phyloP scores from a whole-genome alignment of 108 stramenopile genomes.

The Schizochytrium sp. region DNA sequence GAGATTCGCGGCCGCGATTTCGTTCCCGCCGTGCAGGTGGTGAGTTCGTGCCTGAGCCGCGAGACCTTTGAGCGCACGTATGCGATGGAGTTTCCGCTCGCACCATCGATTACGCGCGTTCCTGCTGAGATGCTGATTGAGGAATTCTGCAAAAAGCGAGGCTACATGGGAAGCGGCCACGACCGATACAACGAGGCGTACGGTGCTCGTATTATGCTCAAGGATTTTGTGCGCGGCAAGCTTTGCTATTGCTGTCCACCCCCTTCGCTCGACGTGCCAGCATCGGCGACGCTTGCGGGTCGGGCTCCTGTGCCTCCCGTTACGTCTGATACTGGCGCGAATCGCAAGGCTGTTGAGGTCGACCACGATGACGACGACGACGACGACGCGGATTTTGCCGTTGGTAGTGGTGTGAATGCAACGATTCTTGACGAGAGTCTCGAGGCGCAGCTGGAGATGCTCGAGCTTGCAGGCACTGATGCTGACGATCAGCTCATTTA shows the following conservation, averaged over 20 bases:
- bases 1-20: slow-evolving; percentile 78
- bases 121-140: slow-evolving; percentile 46
- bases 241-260: slow-evolving; percentile 87
- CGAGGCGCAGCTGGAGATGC: slow-evolving; percentile 41
- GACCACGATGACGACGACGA: slow-evolving; percentile 39
- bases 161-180: slow-evolving; percentile 74
- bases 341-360: slow-evolving; percentile 19
- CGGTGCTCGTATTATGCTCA: slow-evolving; percentile 79
- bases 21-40: slow-evolving; percentile 73
- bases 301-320: slow-evolving; percentile 42
- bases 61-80: slow-evolving; percentile 55
- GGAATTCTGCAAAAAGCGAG: slow-evolving; percentile 79
- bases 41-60: slow-evolving; percentile 78
- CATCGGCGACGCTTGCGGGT: slow-evolving; percentile 47
- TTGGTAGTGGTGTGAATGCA: no score
- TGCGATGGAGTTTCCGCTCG: slow-evolving; percentile 64
- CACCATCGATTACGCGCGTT: slow-evolving; percentile 16
- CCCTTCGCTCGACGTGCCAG: slow-evolving; percentile 31
- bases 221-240: slow-evolving; percentile 86
- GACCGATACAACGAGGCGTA: slow-evolving; percentile 82
- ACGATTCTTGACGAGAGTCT: slow-evolving; percentile 18
- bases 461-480: slow-evolving; percentile 37
- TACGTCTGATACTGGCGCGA: slow-evolving; percentile 47
- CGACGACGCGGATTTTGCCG: not conserved
- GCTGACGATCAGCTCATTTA: not conserved